These are phyloP conservation scores for Hyparrhenia diplandra DNA, from an alignment of 176 grass and related monocot species.

Conservation along the genomic window DNA sequence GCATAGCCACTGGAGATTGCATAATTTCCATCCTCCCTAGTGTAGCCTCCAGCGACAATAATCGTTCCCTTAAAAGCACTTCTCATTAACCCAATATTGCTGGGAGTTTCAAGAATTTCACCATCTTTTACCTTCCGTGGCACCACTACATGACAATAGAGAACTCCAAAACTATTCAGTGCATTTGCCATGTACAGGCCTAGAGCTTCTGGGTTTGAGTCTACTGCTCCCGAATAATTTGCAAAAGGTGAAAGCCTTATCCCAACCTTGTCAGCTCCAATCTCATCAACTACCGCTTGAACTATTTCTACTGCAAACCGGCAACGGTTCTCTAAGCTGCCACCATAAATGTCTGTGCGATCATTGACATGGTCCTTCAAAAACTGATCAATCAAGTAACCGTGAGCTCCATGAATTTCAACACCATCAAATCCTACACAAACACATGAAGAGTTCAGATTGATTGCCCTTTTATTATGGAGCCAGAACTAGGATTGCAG, in stretches of 20 bases:
- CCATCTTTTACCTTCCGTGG: conserved; percentile 45
- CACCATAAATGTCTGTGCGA: conserved; percentile 60
- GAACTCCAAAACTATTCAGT: conserved; percentile 53
- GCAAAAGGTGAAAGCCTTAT: conserved; percentile 75
- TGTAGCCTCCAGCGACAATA: conserved; percentile 53
- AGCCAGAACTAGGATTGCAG: neutral
- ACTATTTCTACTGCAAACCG: conserved; percentile 65
- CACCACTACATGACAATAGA: conserved; percentile 66
- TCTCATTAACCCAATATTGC: conserved; percentile 49
- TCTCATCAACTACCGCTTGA: conserved; percentile 57
- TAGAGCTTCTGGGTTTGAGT: conserved; percentile 61
- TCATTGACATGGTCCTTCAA: conserved; percentile 73
- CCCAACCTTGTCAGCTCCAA: conserved; percentile 68
- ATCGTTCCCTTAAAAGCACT: conserved; percentile 59
- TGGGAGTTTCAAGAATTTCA: conserved; percentile 43
- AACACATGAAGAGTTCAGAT: neutral
- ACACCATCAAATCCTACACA: conserved; percentile 81
- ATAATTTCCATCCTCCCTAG: conserved; percentile 56
- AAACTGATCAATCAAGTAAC: conserved; percentile 85
- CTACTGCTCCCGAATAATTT: conserved; percentile 35
- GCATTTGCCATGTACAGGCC: conserved; percentile 60
- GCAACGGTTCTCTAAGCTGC: conserved; percentile 71
- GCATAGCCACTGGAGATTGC: conserved; percentile 46
- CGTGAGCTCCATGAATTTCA: conserved; percentile 79
- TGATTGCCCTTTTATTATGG: neutral